These are phyloP conservation scores for Nothophytophthora sp. DNA, from an alignment of 352 stramenopile genomes.

Conservation along the genomic window DNA sequence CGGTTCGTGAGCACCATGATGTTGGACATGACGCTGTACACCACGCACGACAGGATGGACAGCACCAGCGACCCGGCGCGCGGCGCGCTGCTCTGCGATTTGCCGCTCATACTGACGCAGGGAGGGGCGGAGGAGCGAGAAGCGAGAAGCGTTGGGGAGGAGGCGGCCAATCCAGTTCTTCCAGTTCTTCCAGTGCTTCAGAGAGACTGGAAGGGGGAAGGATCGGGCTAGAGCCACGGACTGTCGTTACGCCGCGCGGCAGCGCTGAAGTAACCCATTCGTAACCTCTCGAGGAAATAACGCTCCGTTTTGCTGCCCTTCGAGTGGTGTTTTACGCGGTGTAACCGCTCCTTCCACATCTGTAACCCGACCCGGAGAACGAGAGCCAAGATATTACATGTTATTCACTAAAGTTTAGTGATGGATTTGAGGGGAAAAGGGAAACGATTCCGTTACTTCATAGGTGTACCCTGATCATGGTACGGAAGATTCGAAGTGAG, in stretches of 20 bases:
- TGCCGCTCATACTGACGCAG: background rate
- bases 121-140: too few species aligned
- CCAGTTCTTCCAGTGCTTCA: background rate
- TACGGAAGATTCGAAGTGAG: too few species aligned
- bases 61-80: slow-evolving; percentile 67
- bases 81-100: too few species aligned
- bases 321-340: background rate
- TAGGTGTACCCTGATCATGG: too few species aligned
- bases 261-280: too few species aligned
- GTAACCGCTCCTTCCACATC: background rate
- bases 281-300: background rate
- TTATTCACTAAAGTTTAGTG: too few species aligned
- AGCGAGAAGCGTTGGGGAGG: too few species aligned
- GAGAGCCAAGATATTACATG: too few species aligned
- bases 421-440: too few species aligned
- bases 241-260: background rate
- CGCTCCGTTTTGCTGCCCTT: background rate
- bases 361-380: too few species aligned
- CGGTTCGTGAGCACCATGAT: slow-evolving; percentile 88
- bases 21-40: slow-evolving; percentile 89
- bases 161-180: background rate
- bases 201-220: background rate
- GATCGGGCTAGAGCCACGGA: background rate
- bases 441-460: too few species aligned
- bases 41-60: slow-evolving; percentile 74